These are phyloP conservation scores for Penicillium ochrochloron DNA, from an alignment of 495 filamentous ascomycete genomes.

Conservation along the genomic window DNA sequence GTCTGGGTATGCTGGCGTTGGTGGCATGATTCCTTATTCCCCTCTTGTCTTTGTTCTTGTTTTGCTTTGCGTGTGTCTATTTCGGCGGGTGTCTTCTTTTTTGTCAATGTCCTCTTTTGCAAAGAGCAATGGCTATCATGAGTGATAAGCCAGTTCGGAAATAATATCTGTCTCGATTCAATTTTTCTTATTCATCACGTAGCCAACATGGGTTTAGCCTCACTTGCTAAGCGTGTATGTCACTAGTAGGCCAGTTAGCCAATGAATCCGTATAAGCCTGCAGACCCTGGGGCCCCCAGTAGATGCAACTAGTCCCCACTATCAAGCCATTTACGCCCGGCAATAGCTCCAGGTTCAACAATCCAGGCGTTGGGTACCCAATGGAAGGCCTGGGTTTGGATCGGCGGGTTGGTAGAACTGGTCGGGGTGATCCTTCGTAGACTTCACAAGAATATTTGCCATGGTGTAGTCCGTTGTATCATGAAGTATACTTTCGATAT, in stretches of 20 bases:
- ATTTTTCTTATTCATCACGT: background rate
- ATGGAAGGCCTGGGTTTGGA: slow-evolving; percentile 11
- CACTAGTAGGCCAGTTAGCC: background rate
- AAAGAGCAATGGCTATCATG: background rate
- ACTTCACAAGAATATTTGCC: background rate
- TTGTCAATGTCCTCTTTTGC: slow-evolving; percentile 13
- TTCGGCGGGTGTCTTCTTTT: slow-evolving; percentile 20
- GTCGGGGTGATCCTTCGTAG: background rate
- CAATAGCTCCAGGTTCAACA: slow-evolving; percentile 1
- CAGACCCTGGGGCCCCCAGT: background rate
- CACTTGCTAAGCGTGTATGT: background rate
- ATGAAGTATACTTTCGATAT: background rate
- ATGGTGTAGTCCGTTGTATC: background rate
- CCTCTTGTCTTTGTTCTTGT: slow-evolving; percentile 17
- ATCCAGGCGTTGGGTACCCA: slow-evolving; percentile 11
- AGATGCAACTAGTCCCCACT: slow-evolving; percentile 4
- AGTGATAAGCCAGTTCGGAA: slow-evolving; percentile 14
- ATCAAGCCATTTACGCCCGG: slow-evolving; percentile 2
- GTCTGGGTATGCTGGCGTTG: slow-evolving; percentile 38
- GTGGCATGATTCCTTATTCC: slow-evolving; percentile 30
- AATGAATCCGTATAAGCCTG: slow-evolving; percentile 1
- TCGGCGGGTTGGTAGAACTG: slow-evolving; percentile 3
- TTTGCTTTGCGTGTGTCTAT: slow-evolving; percentile 8
- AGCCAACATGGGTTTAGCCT: background rate
- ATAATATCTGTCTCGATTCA: slow-evolving; percentile 23